Evolutionary conservation across 352 stramenopile genomes (phyloP), one percentile per base, ranked within the genome.

Genomic region (Pythium myriotylum): DNA sequence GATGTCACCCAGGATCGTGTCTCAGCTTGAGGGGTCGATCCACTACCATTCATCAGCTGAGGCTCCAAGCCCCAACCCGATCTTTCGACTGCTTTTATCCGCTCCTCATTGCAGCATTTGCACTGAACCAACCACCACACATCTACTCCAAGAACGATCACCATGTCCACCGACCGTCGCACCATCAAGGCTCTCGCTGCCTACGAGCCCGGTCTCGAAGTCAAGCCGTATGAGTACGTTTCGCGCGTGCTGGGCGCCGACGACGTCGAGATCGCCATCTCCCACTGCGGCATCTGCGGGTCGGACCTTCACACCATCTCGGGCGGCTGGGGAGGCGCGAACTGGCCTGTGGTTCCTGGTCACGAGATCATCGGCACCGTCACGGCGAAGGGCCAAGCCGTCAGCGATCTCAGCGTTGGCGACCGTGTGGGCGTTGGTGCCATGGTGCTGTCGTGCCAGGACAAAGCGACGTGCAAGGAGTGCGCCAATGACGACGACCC

Each of bases 231-330:
- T 5, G 32, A 40, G 48, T 70, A 67, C 46, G 47, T 40, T 3
- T 40, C 63, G 24, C 14, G 20, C 17, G 47, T 48, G 22, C 52
- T 70, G 59, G 60, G 37, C 29, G 29, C 29, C 5, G 29, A 35
- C 29, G 29, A 35, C 29, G 29, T 35, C 29, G 29, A 35, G 29
- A 70, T 72, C 33, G 29, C 61, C 17, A 67, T 72, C 45, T 59
- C 61, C 3, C 54, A 35, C 29, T 35, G 29, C 29, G 29, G 29
- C 29, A 35, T 35, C 10, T 35, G 64, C 41, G 59, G 60, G 41
- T 72, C 64, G 17, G 64, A 72, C 42, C 17, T 72, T n/a, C 64
- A 72, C 54, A 70, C 64, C 5, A 57, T 59, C 10, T 39, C 29
- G 19, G 47, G 60, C n/a, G 63, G 59, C 5, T 72, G 64, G 64